phyloP scores from a whole-genome alignment of 257 asterid genomes.

The Solanum chilense region DNA sequence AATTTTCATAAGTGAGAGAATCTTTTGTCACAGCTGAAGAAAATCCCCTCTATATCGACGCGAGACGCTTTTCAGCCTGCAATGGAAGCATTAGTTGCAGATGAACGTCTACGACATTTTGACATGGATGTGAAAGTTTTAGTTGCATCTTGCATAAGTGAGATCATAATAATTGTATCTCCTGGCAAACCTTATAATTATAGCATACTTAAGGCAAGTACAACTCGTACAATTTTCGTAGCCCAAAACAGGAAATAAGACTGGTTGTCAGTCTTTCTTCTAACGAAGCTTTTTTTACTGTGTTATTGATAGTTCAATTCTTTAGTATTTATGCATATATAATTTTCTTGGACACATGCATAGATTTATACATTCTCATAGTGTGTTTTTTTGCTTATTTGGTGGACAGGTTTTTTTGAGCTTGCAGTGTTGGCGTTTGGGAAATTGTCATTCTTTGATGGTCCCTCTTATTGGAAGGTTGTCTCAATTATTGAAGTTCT shows the following conservation, averaged over 20 bases:
- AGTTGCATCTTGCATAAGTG: conserved; percentile 16
- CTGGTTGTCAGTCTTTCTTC: neutral
- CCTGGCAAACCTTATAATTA: conserved; percentile 11
- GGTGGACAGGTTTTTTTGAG: neutral
- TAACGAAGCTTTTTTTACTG: neutral
- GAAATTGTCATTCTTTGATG: conserved; percentile 2
- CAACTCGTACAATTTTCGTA: neutral
- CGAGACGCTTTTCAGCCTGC: neutral
- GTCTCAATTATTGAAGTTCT: neutral
- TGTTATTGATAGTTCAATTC: neutral
- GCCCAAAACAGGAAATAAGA: neutral
- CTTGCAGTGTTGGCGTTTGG: neutral
- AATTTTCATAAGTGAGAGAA: conserved; percentile 1
- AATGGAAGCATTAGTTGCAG: conserved; percentile 4
- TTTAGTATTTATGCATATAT: neutral
- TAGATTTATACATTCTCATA: neutral
- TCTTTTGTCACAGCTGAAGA: conserved; percentile 1
- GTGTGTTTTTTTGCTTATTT: neutral
- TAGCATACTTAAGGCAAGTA: neutral
- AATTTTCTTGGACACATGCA: neutral
- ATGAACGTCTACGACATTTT: conserved; percentile 6
- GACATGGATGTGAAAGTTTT: conserved; percentile 9
- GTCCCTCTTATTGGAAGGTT: conserved; percentile 5
- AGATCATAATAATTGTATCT: conserved; percentile 13
- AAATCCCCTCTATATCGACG: neutral